Base-by-base conservation (phyloP, 441 rosid species). In the Populus hybrid region DNA sequence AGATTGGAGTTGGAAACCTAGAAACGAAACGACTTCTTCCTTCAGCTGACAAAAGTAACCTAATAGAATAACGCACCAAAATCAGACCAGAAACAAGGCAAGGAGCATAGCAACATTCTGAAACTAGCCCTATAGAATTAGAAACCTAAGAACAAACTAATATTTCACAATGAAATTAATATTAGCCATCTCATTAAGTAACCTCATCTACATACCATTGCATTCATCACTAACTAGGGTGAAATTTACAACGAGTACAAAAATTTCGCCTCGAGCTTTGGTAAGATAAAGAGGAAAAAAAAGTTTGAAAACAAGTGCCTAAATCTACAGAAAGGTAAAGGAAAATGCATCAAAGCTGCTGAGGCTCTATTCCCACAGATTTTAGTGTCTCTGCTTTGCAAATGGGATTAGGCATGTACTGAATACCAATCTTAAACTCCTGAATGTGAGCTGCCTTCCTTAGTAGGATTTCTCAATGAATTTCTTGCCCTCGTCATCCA, bases 381-480 rank as follows among this genome's bases (percentile, higher is more conserved):
- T 87, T 82, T 12, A 91, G 88, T 10, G 89, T 86, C 77, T 78
- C 42, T 8, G 81, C 81, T 34, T 81, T 81, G 38, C 82, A 72
- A 0, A 79, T 73, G 5, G 89, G 84, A 26, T 85, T 80, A 8
- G 81, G 70, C 0, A 75, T 20, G 36, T 7, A 26, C 36, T 67
- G 73, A 18, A 67, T 12, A 8, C 73, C 69, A 53, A 68, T 73
- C 46, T 80, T 26, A 21, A 80, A 67, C 50, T 88, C 92, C 30
- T 86, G 87, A 40, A 92, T 75, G 36, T 87, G 90, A 0, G 91
- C 93, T 3, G 84, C 73, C 59, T 89, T 91, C 83, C 92, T 85
- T 87, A 89, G 80, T 89, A 84, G 0, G 92, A 88, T 71, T 79
- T 84, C 21, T 78, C 80, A 1, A 79, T 21, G 4, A 87, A 83